Base-by-base conservation (phyloP, 257 asterid species). In the Ilex asprella region DNA sequence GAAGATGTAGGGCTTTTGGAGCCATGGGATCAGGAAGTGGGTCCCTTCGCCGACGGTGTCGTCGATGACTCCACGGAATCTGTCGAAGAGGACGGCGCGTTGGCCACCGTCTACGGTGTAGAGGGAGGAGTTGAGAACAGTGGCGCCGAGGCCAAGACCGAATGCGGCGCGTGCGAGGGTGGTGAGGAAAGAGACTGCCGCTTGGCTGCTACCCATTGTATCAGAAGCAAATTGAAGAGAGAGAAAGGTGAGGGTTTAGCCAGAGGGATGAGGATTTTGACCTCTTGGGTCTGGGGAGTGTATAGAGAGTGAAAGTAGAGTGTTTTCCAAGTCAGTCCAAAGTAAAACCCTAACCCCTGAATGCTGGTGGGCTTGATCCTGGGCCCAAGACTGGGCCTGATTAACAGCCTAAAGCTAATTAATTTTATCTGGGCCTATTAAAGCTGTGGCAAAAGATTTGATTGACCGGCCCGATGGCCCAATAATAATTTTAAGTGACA, bases 91-190 rank as follows among this genome's bases (percentile, higher is more conserved):
- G 30, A 93, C 97, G 54, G 91, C 97, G 56, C 97, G 95, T 57
- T 92, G 85, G 56, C 96, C 99, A 3, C 99, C 99, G 74, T 92
- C 99, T 67, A 89, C 96, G 64, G 97, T 89, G 91, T 83, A 87
- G 61, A 93, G 89, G 16, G 96, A 70, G 55, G 94, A 79, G 58
- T 78, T 82, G 64, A 79, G 62, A 30, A 68, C 82, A 51, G 94
- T 72, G 52, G 79, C 85, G 70, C 86, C 92, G 44, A 81, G 3
- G 0, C 94, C 96, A 27, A 93, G 58, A 41, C 81, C 65, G 71
- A 86, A 72, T 47, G 97, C 97, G 39, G 88, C 86, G 46, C 97
- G 88, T 10, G 96, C 96, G 2, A 93, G 32, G 81, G 73, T 85
- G 14, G 79, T 80, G 29, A 92, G 90, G 59, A 78, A 61, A 3